Evolutionary conservation across 768 basidiomycete species (phyloP).

Genomic region (Thelephora ganbajun): DNA sequence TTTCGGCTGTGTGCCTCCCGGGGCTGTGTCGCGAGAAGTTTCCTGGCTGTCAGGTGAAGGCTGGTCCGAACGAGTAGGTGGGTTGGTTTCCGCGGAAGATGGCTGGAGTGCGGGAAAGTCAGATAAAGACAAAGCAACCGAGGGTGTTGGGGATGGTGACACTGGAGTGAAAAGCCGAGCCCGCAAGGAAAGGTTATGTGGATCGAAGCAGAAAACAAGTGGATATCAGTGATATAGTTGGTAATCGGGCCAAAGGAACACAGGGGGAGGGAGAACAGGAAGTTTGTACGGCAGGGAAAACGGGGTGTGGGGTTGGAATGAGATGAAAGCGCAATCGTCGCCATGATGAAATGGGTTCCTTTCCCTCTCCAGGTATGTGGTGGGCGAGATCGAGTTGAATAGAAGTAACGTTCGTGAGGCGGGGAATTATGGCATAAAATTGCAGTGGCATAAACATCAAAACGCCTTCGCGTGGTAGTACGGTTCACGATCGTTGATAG

Average conservation of each 20-base stretch:
- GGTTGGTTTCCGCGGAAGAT: constrained; percentile 20
- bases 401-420: constrained; percentile 17
- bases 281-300: not conserved
- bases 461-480: constrained; percentile 13
- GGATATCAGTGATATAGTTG: not conserved
- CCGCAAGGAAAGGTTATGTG: constrained; percentile 1
- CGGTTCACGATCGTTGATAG: constrained; percentile 55
- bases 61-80: constrained; percentile 14
- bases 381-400: not conserved
- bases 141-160: constrained; percentile 24
- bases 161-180: constrained; percentile 20
- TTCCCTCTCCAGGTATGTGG: not conserved
- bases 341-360: not conserved
- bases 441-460: constrained; percentile 10
- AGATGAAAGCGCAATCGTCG: constrained; percentile 1
- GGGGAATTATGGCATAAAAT: constrained; percentile 18
- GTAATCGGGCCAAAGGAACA: constrained; percentile 7
- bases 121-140: constrained; percentile 41
- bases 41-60: constrained; percentile 12
- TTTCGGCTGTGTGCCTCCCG: constrained; percentile 18
- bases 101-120: constrained; percentile 60
- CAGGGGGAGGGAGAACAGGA: constrained; percentile 16
- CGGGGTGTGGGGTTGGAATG: not conserved
- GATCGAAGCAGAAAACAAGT: constrained; percentile 12
- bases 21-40: constrained; percentile 7